Conservation (phyloP, 108 stramenopile genomes). For the Asterionellopsis glacialis region DNA sequence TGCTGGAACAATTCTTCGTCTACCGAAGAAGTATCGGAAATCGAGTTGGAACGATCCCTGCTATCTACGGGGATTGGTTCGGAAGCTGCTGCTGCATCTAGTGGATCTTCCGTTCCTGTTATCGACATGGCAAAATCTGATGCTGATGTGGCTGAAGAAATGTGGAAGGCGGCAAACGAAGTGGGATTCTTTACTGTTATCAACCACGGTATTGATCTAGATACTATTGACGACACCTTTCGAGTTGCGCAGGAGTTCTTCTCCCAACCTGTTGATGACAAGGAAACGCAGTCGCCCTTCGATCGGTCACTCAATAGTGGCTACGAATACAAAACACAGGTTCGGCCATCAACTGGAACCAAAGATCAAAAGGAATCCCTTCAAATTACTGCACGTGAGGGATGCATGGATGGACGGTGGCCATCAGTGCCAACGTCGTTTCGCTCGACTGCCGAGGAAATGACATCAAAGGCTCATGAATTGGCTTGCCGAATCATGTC, state of each 20-base stretch:
- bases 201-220: constrained; percentile 36
- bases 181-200: constrained; percentile 45
- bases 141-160: constrained; percentile 22
- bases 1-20: constrained; percentile 7
- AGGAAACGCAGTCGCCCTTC: constrained; percentile 34
- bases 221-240: constrained; percentile 27
- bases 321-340: constrained; percentile 27
- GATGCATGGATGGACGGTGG: constrained; percentile 50
- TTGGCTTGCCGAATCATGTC: constrained; percentile 8
- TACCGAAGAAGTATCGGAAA: constrained; percentile 7
- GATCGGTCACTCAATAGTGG: constrained; percentile 26
- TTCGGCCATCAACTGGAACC: constrained; percentile 2
- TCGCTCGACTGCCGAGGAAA: not conserved
- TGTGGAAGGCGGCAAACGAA: constrained; percentile 38
- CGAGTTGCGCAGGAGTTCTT: constrained; percentile 28
- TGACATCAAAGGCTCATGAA: constrained; percentile 2
- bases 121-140: constrained; percentile 25
- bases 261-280: constrained; percentile 11
- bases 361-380: constrained; percentile 46
- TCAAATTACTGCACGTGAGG: constrained; percentile 45
- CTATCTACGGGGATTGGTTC: constrained; percentile 17
- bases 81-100: constrained; percentile 15
- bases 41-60: constrained; percentile 22
- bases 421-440: constrained; percentile 10
- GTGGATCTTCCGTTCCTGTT: constrained; percentile 14